Conservation (phyloP, 768 basidiomycete species). For the Tylopilus sp. region DNA sequence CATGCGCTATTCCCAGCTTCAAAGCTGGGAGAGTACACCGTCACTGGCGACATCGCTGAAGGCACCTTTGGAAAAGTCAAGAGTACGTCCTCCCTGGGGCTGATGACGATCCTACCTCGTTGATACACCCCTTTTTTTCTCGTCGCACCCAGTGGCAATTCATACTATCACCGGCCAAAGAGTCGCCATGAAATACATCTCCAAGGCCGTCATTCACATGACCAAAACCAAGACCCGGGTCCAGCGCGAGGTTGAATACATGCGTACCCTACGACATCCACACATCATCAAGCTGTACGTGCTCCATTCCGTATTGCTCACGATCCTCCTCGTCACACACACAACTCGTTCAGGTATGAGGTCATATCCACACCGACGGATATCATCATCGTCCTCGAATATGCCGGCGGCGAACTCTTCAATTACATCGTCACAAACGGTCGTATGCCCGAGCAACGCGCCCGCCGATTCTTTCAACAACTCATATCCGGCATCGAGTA, state of each 20-base stretch:
- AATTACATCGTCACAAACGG: conserved; percentile 97
- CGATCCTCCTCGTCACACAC: not conserved
- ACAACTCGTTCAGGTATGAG: conserved; percentile 54
- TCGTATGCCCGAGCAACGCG: conserved; percentile 82
- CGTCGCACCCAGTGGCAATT: conserved; percentile 65
- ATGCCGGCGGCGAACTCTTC: conserved; percentile 94
- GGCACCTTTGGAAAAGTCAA: conserved; percentile 99
- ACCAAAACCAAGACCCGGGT: conserved; percentile 92
- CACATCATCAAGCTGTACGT: conserved; percentile 95
- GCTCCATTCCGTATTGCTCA: conserved; percentile 19
- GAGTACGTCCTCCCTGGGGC: conserved; percentile 54
- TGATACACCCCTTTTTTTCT: conserved; percentile 13
- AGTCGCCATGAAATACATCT: conserved; percentile 98
- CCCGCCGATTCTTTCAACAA: conserved; percentile 95
- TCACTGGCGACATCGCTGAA: conserved; percentile 86
- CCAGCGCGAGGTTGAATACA: conserved; percentile 94
- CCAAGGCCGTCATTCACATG: conserved; percentile 87
- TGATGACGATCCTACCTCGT: conserved; percentile 16
- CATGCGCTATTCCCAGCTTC: conserved; percentile 48
- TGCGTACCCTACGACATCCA: conserved; percentile 89
- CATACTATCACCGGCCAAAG: conserved; percentile 93
- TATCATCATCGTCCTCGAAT: conserved; percentile 98
- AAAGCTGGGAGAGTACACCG: conserved; percentile 88
- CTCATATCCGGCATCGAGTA: conserved; percentile 96
- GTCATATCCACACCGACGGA: conserved; percentile 92